Evolutionary conservation across 164 flowering plant genomes (phyloP).

Genomic region (Stephania japonica): DNA sequence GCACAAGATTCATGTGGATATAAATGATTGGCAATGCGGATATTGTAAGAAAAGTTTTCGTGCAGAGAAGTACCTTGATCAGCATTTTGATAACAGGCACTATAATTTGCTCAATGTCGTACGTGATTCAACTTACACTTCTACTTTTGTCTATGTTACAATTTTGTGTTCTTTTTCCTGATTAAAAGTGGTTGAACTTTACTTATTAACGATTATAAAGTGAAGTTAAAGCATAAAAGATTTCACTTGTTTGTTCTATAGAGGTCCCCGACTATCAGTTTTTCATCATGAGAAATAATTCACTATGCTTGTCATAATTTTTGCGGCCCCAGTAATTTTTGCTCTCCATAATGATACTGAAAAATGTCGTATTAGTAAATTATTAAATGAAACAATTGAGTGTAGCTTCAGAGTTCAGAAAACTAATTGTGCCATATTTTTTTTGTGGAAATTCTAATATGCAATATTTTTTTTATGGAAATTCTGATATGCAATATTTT

Average conservation of each 20-base stretch:
- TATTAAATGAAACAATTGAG: neutral
- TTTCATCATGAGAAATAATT: too few species aligned
- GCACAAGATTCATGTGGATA: slow-evolving; percentile 73
- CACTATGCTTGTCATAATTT: too few species aligned
- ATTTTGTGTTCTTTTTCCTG: too few species aligned
- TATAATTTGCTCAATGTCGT: slow-evolving; percentile 75
- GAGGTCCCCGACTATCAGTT: neutral
- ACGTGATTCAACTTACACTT: slow-evolving; percentile 29
- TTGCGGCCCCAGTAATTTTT: too few species aligned
- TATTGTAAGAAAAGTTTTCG: slow-evolving; percentile 91
- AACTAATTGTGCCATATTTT: neutral
- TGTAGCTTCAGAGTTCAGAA: neutral
- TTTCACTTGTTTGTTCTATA: neutral
- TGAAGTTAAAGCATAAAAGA: neutral
- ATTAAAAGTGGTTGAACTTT: too few species aligned
- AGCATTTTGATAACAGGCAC: slow-evolving; percentile 92
- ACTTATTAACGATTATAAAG: neutral
- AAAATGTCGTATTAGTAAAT: too few species aligned
- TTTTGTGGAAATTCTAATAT: too few species aligned
- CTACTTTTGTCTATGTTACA: neutral
- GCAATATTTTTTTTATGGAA: slow-evolving; percentile 1
- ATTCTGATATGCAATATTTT: slow-evolving; percentile 1
- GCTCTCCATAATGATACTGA: too few species aligned
- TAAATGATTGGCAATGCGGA: slow-evolving; percentile 91
- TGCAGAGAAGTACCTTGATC: slow-evolving; percentile 83